A percentile compares a stretch with the other conserved stretches of the same genome.
These are phyloP conservation scores for Porodaedalea pini DNA, from an alignment of 1,284 basidiomycete genomes.

Conservation along the genomic window DNA sequence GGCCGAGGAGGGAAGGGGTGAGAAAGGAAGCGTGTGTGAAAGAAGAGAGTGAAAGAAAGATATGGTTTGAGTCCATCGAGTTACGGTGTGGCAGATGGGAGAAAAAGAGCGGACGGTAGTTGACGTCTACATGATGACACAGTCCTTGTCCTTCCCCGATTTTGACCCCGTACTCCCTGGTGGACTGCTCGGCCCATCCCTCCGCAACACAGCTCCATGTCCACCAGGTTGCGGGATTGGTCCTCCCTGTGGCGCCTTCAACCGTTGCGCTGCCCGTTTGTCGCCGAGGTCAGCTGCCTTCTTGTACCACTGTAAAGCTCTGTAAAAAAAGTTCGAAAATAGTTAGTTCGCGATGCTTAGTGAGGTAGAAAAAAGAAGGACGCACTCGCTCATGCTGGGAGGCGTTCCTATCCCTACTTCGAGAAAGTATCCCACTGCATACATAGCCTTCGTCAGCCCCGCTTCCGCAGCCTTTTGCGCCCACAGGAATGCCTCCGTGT, in stretches of 20 bases:
- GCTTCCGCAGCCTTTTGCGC: slow-evolving; percentile 86
- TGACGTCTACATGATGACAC: slow-evolving; percentile 71
- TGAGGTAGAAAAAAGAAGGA: slow-evolving; percentile 20
- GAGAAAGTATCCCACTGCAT: slow-evolving; percentile 95
- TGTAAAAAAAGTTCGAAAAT: slow-evolving; percentile 27
- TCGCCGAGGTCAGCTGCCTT: slow-evolving; percentile 92
- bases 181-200: slow-evolving; percentile 38
- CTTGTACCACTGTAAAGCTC: slow-evolving; percentile 83
- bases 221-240: slow-evolving; percentile 31
- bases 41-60: background rate
- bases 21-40: background rate
- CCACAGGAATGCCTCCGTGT: slow-evolving; percentile 97
- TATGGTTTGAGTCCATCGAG: background rate
- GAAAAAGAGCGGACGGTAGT: background rate
- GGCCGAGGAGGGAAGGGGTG: background rate
- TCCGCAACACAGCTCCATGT: slow-evolving; percentile 24
- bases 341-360: background rate
- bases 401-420: slow-evolving; percentile 88
- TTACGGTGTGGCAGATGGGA: background rate
- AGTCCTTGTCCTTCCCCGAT: slow-evolving; percentile 64
- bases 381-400: slow-evolving; percentile 65
- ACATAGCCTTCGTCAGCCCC: slow-evolving; percentile 91
- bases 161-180: slow-evolving; percentile 41
- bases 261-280: slow-evolving; percentile 85
- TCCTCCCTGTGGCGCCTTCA: slow-evolving; percentile 61